Conservation (phyloP, 805 yeast genomes). For the Yarrowia sp. region DNA sequence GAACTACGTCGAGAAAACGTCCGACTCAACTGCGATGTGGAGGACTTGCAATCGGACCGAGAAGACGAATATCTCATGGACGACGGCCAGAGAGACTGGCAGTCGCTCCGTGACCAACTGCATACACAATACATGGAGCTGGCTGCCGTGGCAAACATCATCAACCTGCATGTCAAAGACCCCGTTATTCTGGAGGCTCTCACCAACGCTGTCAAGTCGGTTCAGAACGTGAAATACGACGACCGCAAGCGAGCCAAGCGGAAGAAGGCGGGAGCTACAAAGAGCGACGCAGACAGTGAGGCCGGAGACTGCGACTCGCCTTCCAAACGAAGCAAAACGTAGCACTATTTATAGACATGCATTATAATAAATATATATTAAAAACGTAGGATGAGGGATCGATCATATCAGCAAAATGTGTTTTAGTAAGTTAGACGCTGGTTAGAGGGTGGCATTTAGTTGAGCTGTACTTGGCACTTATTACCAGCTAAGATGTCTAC, state of each 20-base stretch:
- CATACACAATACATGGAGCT: constrained; percentile 24
- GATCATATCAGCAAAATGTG: too few species aligned
- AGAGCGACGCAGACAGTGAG: neutral
- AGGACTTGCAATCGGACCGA: constrained; percentile 27
- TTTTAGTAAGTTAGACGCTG: too few species aligned
- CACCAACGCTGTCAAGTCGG: constrained; percentile 24
- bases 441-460: too few species aligned
- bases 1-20: constrained; percentile 15
- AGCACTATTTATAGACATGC: constrained; percentile 3
- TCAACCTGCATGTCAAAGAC: constrained; percentile 25
- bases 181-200: constrained; percentile 13
- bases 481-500: too few species aligned
- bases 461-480: too few species aligned
- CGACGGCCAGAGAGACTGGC: constrained; percentile 33
- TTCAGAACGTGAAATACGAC: neutral
- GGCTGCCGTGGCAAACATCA: constrained; percentile 28
- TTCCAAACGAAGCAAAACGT: constrained; percentile 1
- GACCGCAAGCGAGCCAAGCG: constrained; percentile 9
- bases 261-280: neutral
- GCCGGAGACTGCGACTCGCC: neutral
- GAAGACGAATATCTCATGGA: constrained; percentile 30
- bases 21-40: constrained; percentile 32
- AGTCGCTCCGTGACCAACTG: constrained; percentile 16
- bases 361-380: neutral
- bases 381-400: too few species aligned